These are phyloP conservation scores for Fraxinus platypoda DNA, from an alignment of 305 asterid genomes.

Conservation along the genomic window DNA sequence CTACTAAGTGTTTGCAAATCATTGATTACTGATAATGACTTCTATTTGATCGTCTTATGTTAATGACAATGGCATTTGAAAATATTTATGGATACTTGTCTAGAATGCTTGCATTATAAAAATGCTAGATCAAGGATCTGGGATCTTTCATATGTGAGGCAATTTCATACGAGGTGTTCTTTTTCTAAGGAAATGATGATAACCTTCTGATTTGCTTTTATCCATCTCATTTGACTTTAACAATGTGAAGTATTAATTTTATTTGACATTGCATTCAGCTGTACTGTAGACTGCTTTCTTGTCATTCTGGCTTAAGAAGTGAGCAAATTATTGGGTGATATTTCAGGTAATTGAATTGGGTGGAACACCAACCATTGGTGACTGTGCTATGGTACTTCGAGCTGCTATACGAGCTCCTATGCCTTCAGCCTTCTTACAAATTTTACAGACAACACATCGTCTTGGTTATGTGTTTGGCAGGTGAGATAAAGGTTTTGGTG, in stretches of 20 bases:
- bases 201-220: not conserved
- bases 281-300: not conserved
- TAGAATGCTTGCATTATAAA: not conserved
- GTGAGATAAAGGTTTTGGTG: conserved; percentile 34
- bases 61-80: not conserved
- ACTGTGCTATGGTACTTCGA: conserved; percentile 89
- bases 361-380: conserved; percentile 90
- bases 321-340: conserved; percentile 7
- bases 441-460: conserved; percentile 81
- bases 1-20: not conserved
- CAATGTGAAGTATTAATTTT: not conserved
- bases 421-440: conserved; percentile 89
- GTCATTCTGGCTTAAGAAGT: conserved; percentile 15
- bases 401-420: conserved; percentile 96
- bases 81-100: not conserved
- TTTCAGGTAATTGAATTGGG: conserved; percentile 88
- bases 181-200: not conserved
- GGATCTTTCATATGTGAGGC: not conserved
- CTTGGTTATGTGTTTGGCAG: conserved; percentile 84
- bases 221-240: not conserved
- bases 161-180: not conserved
- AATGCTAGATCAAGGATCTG: not conserved
- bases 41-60: not conserved
- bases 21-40: conserved; percentile 1
- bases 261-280: conserved; percentile 6